Evolutionary conservation across 257 asterid species (phyloP).

Genomic region (Solanum chiquidenum): DNA sequence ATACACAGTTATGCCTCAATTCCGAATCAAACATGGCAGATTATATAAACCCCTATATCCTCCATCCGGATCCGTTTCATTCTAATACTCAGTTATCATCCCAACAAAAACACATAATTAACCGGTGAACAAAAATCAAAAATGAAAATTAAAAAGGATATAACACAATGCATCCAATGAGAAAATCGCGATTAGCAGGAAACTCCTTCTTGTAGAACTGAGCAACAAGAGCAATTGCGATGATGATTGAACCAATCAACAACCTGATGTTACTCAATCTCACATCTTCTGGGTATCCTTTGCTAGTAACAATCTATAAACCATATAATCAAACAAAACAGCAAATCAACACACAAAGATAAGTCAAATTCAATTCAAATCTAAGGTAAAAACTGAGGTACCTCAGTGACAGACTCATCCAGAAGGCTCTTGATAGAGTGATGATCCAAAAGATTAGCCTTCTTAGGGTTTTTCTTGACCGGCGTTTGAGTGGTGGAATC

Average conservation of each 20-base stretch:
- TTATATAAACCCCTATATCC: not conserved
- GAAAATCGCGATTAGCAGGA: slow-evolving; percentile 74
- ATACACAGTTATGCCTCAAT: not conserved
- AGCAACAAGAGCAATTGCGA: slow-evolving; percentile 72
- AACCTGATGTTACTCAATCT: slow-evolving; percentile 76
- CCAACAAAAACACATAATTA: not conserved
- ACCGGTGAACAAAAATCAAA: not conserved
- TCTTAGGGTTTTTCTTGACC: slow-evolving; percentile 34
- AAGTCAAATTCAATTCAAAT: not conserved
- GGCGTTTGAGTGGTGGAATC: slow-evolving; percentile 1
- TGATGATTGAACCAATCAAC: slow-evolving; percentile 56
- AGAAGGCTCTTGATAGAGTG: slow-evolving; percentile 74
- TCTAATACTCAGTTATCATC: not conserved
- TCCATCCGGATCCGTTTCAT: not conserved
- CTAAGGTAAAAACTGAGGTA: not conserved
- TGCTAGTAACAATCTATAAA: slow-evolving; percentile 71
- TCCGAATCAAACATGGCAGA: not conserved
- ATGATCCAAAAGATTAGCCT: slow-evolving; percentile 77
- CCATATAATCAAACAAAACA: not conserved
- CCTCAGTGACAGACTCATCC: slow-evolving; percentile 89
- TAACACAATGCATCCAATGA: slow-evolving; percentile 73
- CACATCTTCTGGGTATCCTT: slow-evolving; percentile 76
- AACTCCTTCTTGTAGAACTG: slow-evolving; percentile 93
- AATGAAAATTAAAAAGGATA: slow-evolving; percentile 52
- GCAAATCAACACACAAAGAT: not conserved